Evolutionary conservation across 177 flowering plant species (phyloP).

Genomic region (Tripterygium wilfordii): DNA sequence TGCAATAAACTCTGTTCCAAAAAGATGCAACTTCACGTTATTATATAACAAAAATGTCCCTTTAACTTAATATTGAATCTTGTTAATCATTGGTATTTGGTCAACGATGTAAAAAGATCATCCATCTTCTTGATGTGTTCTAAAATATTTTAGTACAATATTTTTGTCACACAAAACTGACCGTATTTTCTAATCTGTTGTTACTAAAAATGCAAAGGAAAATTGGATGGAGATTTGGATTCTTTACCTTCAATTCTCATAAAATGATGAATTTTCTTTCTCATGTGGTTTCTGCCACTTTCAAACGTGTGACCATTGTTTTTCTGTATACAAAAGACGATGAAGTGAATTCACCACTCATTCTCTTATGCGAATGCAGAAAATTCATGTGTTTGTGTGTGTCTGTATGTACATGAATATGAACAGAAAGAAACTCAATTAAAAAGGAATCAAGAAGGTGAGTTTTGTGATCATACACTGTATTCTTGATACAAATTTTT

Average conservation of each 20-base stretch:
- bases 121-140: too few relatives aligned
- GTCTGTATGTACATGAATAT: too few relatives aligned
- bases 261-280: slow-evolving; percentile 32
- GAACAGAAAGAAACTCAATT: background rate
- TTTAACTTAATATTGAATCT: background rate
- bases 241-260: slow-evolving; percentile 58
- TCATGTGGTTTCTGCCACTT: slow-evolving; percentile 16
- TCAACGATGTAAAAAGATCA: too few relatives aligned
- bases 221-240: background rate
- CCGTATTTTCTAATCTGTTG: background rate
- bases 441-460: background rate
- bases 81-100: background rate
- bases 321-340: slow-evolving; percentile 22
- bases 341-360: too few relatives aligned
- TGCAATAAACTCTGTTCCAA: slow-evolving; percentile 53
- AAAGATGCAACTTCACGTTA: background rate
- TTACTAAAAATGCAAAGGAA: background rate
- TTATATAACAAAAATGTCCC: background rate
- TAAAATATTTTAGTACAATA: background rate
- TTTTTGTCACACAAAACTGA: background rate
- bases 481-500: slow-evolving; percentile 33
- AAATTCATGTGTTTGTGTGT: too few relatives aligned
- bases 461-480: slow-evolving; percentile 21
- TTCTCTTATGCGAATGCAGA: too few relatives aligned
- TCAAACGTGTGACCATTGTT: slow-evolving; percentile 19